Evolutionary conservation across 2,329 filamentous ascomycete genomes (phyloP).

Genomic region (Fusarium cicatricum): DNA sequence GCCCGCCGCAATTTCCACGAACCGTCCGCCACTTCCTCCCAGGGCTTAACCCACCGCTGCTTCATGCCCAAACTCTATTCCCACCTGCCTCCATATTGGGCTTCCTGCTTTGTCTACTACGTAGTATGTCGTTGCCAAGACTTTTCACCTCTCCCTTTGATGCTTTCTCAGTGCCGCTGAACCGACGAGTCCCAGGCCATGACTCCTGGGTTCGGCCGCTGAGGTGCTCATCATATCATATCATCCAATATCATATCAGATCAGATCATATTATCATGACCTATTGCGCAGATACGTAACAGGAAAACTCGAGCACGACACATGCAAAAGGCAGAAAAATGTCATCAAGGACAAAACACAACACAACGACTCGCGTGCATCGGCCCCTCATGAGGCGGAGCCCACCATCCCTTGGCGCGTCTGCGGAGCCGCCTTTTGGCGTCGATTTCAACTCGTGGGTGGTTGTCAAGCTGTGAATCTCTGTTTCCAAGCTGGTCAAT

Average conservation of each 20-base stretch:
- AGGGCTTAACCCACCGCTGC: constrained; percentile 35
- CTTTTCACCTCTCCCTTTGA: constrained; percentile 18
- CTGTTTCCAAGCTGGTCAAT: constrained; percentile 18
- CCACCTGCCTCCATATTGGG: constrained; percentile 15
- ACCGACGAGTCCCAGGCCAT: constrained; percentile 15
- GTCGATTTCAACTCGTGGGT: constrained; percentile 8
- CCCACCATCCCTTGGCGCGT: background rate
- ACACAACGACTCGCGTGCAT: constrained; percentile 12
- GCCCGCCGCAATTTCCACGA: constrained; percentile 38
- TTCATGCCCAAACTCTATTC: constrained; percentile 42
- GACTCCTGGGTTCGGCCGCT: background rate
- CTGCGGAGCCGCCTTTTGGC: constrained; percentile 23
- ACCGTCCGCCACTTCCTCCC: constrained; percentile 15
- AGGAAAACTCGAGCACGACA: no score
- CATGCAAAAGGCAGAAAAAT: constrained; percentile 11
- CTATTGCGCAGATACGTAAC: no score
- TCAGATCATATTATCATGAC: no score
- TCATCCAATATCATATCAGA: no score
- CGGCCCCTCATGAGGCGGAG: constrained; percentile 8
- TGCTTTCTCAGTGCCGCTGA: constrained; percentile 21
- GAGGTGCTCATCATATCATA: no score
- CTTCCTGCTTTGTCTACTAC: constrained; percentile 17
- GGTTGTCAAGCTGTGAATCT: constrained; percentile 3
- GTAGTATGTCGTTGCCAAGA: constrained; percentile 29
- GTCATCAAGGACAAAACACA: constrained; percentile 1